Percentiles rank a stretch among this genome's conserved stretches.
Evolutionary conservation across 2,329 filamentous ascomycete species (phyloP).

Genomic region (Fusarium sublunatum): DNA sequence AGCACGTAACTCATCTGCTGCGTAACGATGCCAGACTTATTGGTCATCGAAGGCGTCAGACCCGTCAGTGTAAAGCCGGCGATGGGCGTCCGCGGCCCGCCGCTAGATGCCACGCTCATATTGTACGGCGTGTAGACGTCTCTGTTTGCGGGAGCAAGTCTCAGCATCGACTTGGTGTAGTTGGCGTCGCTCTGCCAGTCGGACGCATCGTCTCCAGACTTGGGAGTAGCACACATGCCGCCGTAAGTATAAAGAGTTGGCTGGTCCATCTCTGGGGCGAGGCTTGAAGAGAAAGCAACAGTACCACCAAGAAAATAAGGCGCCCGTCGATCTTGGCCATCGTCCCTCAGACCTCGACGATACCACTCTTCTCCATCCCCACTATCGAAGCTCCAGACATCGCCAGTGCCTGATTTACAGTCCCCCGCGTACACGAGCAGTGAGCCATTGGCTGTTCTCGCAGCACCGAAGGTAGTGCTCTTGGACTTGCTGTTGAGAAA

Average conservation of each 20-base stretch:
- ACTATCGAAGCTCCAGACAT: slow-evolving; percentile 73
- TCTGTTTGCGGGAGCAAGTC: slow-evolving; percentile 62
- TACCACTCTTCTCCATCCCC: slow-evolving; percentile 29
- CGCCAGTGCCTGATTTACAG: slow-evolving; percentile 67
- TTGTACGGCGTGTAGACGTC: slow-evolving; percentile 49
- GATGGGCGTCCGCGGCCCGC: slow-evolving; percentile 78
- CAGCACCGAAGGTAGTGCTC: slow-evolving; percentile 72
- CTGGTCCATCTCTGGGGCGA: slow-evolving; percentile 63
- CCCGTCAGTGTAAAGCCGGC: slow-evolving; percentile 88
- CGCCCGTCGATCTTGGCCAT: slow-evolving; percentile 43
- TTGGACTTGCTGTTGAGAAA: slow-evolving; percentile 66
- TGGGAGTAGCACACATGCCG: slow-evolving; percentile 80
- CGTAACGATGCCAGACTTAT: slow-evolving; percentile 71
- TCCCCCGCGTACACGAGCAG: slow-evolving; percentile 80
- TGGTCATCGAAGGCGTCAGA: slow-evolving; percentile 75
- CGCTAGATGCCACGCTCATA: slow-evolving; percentile 54
- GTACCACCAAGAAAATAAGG: slow-evolving; percentile 66
- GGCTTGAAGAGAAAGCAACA: slow-evolving; percentile 74
- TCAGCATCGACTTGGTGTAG: slow-evolving; percentile 85
- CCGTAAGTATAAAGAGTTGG: slow-evolving; percentile 81
- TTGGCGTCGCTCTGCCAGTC: slow-evolving; percentile 75
- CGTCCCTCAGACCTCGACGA: slow-evolving; percentile 40
- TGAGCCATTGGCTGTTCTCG: slow-evolving; percentile 74
- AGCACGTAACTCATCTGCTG: slow-evolving; percentile 84
- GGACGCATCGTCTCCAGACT: slow-evolving; percentile 49